These are phyloP conservation scores for Whalleya microplaca DNA, from an alignment of 2,329 filamentous ascomycete species.

Conservation along the genomic window DNA sequence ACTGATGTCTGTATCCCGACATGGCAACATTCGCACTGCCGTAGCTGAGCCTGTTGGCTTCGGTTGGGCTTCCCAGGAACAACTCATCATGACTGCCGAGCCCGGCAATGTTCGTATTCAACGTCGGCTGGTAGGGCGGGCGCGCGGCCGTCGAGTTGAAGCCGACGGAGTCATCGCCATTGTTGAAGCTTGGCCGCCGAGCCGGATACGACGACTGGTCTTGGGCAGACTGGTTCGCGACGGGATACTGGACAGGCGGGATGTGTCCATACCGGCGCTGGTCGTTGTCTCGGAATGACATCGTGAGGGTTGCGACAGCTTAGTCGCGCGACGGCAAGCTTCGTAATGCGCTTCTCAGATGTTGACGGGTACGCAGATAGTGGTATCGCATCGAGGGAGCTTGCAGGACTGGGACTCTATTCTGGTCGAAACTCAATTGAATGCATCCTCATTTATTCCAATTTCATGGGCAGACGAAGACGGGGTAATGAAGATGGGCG, in stretches of 20 bases:
- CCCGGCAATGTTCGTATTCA: constrained; percentile 38
- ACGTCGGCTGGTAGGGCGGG: constrained; percentile 34
- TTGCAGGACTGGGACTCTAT: constrained; percentile 18
- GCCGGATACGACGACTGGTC: constrained; percentile 45
- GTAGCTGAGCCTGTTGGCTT: constrained; percentile 43
- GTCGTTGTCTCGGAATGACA: constrained; percentile 68
- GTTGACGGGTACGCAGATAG: constrained; percentile 11
- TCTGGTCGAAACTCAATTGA: constrained; percentile 16
- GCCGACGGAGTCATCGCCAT: constrained; percentile 70
- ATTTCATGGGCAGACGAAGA: no score
- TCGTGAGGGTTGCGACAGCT: constrained; percentile 36
- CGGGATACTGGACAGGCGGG: constrained; percentile 66
- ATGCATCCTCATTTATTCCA: constrained; percentile 19
- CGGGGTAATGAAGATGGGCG: constrained; percentile 13
- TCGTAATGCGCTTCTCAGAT: constrained; percentile 11
- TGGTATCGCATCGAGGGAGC: constrained; percentile 28
- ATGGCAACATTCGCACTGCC: constrained; percentile 50
- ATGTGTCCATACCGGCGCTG: constrained; percentile 69
- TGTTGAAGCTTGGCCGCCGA: constrained; percentile 74
- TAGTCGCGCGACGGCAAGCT: constrained; percentile 13
- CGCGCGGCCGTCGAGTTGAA: constrained; percentile 43
- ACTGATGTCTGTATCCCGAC: constrained; percentile 57
- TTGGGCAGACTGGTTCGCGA: constrained; percentile 46
- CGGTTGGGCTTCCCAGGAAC: constrained; percentile 59
- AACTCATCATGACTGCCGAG: constrained; percentile 59